Evolutionary conservation across 116 monocot genomes (phyloP).

Genomic region (Iris pallida): DNA sequence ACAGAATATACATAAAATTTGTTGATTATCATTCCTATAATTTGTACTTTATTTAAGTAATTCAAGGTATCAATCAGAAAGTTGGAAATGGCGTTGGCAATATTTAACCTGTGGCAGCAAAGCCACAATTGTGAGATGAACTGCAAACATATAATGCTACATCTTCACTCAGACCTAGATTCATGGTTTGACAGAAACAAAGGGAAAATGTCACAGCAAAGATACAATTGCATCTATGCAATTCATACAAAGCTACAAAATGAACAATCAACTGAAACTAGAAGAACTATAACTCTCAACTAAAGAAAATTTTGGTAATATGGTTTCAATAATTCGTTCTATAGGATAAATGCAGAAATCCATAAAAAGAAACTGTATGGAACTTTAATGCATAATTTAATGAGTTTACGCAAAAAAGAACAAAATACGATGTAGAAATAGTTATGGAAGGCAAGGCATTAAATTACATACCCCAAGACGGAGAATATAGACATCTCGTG

Average conservation of each 20-base stretch:
- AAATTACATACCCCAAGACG: conserved; percentile 80
- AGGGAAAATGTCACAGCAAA: too few relatives aligned
- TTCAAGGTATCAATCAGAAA: too few relatives aligned
- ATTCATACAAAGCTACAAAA: neutral
- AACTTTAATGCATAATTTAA: neutral
- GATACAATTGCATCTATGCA: too few relatives aligned
- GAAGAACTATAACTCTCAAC: neutral
- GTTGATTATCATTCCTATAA: too few relatives aligned
- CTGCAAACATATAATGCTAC: too few relatives aligned
- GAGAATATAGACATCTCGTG: conserved; percentile 86
- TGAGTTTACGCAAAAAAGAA: neutral
- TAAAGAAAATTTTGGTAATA: neutral
- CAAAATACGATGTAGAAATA: neutral
- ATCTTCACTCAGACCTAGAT: too few relatives aligned
- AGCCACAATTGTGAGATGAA: too few relatives aligned
- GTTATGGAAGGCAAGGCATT: neutral
- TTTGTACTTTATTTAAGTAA: too few relatives aligned
- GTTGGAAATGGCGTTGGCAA: too few relatives aligned
- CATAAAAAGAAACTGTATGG: neutral
- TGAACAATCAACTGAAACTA: neutral
- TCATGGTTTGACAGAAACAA: too few relatives aligned
- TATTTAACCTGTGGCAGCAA: too few relatives aligned
- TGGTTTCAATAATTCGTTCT: neutral
- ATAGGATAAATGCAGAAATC: neutral
- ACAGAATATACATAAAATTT: too few relatives aligned